Evolutionary conservation across 371 early-diverging fungal species (phyloP).

Genomic region (Smittium culicis): DNA sequence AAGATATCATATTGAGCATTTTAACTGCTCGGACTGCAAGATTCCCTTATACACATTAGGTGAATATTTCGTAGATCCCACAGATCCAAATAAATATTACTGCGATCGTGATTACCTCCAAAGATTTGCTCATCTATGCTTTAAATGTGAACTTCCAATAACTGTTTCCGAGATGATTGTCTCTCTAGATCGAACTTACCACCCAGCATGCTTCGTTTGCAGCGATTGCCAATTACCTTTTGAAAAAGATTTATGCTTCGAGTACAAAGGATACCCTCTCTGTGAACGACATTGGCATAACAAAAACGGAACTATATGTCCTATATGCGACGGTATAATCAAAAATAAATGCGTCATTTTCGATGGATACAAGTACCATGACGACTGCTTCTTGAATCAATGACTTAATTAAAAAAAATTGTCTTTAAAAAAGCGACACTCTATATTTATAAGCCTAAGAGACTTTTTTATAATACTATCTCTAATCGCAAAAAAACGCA

Average conservation of each 20-base stretch:
- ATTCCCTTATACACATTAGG: constrained; percentile 33
- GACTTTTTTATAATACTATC: too few relatives aligned
- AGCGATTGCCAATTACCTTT: constrained; percentile 32
- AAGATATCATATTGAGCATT: constrained; percentile 29
- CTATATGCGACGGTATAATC: constrained; percentile 28
- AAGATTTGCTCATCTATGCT: constrained; percentile 28
- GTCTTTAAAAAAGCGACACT: too few relatives aligned
- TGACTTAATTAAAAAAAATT: too few relatives aligned
- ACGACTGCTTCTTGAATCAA: constrained; percentile 12
- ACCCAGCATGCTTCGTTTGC: constrained; percentile 32
- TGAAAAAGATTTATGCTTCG: constrained; percentile 30
- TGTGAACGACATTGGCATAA: constrained; percentile 36
- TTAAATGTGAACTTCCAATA: constrained; percentile 29
- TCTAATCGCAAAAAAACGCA: too few relatives aligned
- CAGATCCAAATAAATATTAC: constrained; percentile 24
- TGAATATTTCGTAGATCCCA: constrained; percentile 28
- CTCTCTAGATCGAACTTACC: constrained; percentile 30
- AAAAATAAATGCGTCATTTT: constrained; percentile 31
- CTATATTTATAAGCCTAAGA: too few relatives aligned
- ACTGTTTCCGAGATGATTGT: constrained; percentile 32
- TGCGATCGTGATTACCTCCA: constrained; percentile 35
- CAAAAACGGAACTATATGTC: constrained; percentile 30
- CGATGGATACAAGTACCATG: constrained; percentile 30
- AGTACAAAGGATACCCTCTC: constrained; percentile 30
- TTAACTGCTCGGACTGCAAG: constrained; percentile 30